These are phyloP conservation scores for Verticillium alfalfae DNA, from an alignment of 2,329 filamentous ascomycete genomes.

Conservation along the genomic window DNA sequence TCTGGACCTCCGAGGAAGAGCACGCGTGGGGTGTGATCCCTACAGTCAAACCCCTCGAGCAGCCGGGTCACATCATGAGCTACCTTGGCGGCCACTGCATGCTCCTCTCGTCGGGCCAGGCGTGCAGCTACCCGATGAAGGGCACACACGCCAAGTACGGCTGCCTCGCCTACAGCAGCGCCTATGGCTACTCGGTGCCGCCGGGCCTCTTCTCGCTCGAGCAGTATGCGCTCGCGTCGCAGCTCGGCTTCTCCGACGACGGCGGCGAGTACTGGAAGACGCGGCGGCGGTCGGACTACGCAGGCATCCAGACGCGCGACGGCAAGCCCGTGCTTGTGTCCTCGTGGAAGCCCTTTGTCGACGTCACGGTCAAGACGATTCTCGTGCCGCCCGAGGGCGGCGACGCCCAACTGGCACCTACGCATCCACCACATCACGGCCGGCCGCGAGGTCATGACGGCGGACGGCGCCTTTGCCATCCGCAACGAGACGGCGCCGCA, in stretches of 20 bases:
- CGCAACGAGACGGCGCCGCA: constrained; percentile 43
- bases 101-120: constrained; percentile 70
- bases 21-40: constrained; percentile 50
- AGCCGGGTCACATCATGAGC: constrained; percentile 69
- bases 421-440: constrained; percentile 57
- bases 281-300: constrained; percentile 60
- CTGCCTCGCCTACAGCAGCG: constrained; percentile 70
- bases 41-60: constrained; percentile 53
- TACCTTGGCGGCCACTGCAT: constrained; percentile 70
- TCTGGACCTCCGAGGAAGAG: constrained; percentile 68
- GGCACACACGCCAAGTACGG: constrained; percentile 80
- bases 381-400: constrained; percentile 54
- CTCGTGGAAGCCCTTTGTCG: constrained; percentile 64
- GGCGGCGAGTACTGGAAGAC: constrained; percentile 76
- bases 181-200: constrained; percentile 72
- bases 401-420: constrained; percentile 64
- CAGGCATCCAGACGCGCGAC: constrained; percentile 52
- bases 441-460: constrained; percentile 59
- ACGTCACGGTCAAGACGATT: constrained; percentile 61
- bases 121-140: constrained; percentile 78
- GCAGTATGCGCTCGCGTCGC: constrained; percentile 70
- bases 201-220: constrained; percentile 71
- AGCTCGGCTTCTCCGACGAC: constrained; percentile 72
- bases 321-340: constrained; percentile 58
- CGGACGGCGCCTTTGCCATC: constrained; percentile 71